Evolutionary conservation across 139 green algal genomes (phyloP).

Genomic region (Chlamydomonas applanata): DNA sequence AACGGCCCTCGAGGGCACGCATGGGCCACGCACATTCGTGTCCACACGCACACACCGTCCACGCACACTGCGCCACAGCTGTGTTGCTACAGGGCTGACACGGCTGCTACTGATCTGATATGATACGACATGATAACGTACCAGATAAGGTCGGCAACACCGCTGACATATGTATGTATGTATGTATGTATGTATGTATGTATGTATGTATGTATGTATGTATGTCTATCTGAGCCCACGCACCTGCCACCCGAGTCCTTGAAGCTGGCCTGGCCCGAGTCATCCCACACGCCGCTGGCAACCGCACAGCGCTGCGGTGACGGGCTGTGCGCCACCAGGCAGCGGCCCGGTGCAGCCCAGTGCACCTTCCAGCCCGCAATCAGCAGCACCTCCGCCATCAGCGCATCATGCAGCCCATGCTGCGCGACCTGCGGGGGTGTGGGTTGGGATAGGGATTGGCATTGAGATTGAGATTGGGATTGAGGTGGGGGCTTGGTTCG

Average conservation of each 20-base stretch:
- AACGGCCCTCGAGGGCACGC: too few species aligned
- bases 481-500: too few species aligned
- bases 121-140: too few species aligned
- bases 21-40: too few species aligned
- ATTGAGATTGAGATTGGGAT: too few species aligned
- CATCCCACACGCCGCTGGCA: constrained; percentile 64
- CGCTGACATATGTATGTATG: constrained; percentile 6
- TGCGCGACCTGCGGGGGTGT: constrained; percentile 41
- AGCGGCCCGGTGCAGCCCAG: constrained; percentile 19
- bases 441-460: too few species aligned
- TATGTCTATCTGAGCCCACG: constrained; percentile 47
- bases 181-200: constrained; percentile 5
- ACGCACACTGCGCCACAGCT: too few species aligned
- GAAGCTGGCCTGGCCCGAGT: constrained; percentile 14
- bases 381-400: constrained; percentile 55
- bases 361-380: constrained; percentile 30
- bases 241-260: too few species aligned
- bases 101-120: too few species aligned
- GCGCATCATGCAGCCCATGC: constrained; percentile 53
- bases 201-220: constrained; percentile 5
- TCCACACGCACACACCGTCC: too few species aligned
- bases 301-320: constrained; percentile 65
- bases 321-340: constrained; percentile 68
- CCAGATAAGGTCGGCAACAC: too few species aligned
- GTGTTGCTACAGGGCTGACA: too few species aligned